Base-by-base conservation (phyloP, 139 green algal genomes). In the Parachlorella kessleri region DNA sequence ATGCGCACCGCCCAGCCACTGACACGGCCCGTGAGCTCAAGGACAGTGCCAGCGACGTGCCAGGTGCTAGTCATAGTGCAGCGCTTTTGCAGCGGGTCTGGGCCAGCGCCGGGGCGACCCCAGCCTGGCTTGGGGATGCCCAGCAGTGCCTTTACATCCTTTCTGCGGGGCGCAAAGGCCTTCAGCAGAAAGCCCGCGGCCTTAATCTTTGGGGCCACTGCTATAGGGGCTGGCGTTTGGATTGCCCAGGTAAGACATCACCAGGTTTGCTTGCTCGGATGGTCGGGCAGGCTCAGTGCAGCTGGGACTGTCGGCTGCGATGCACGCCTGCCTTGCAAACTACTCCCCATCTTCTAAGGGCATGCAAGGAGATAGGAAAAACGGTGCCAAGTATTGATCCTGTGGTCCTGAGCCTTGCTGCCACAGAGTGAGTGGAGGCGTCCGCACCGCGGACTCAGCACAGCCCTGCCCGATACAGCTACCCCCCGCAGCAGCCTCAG, bases 241-340 rank as follows among this genome's bases (percentile, higher is more conserved):
- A 42, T 72, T 28, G 23, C 33, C n/a, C 66, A 72, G 66, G 66
- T 72, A n/a, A n/a, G n/a, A n/a, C n/a, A n/a, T n/a, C n/a, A n/a
- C n/a, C n/a, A n/a, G n/a, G n/a, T n/a, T n/a, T n/a, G n/a, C n/a
- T n/a, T n/a, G n/a, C n/a, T n/a, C n/a, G n/a, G n/a, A n/a, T n/a
- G n/a, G n/a, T n/a, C n/a, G n/a, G n/a, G n/a, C n/a, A n/a, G n/a
- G n/a, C n/a, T n/a, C n/a, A n/a, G n/a, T n/a, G n/a, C n/a, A n/a
- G n/a, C n/a, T n/a, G n/a, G n/a, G n/a, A n/a, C n/a, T n/a, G n/a
- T n/a, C n/a, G n/a, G n/a, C n/a, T n/a, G n/a, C n/a, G n/a, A n/a
- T n/a, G n/a, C n/a, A n/a, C n/a, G n/a, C n/a, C n/a, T n/a, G n/a
- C n/a, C n/a, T n/a, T n/a, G n/a, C n/a, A n/a, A n/a, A n/a, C n/a